A percentile compares a stretch with the other conserved stretches of the same genome.
phyloP scores from a whole-genome alignment of 805 yeast genomes.

The Saturnispora zaruensis region DNA sequence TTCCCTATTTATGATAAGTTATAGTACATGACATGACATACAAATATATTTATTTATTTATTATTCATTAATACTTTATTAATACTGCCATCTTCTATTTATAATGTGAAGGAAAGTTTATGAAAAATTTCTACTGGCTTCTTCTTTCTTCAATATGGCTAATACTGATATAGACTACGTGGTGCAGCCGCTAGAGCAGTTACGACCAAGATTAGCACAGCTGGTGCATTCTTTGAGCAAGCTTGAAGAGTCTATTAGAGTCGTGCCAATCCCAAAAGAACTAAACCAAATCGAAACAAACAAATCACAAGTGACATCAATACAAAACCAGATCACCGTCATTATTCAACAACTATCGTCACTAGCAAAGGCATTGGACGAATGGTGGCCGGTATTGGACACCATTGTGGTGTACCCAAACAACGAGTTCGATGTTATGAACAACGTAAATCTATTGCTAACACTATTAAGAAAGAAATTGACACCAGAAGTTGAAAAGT shows the following conservation, averaged over 20 bases:
- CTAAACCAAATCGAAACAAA: constrained; percentile 17
- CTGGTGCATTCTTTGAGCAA: constrained; percentile 51
- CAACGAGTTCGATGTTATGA: constrained; percentile 75
- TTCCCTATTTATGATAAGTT: constrained; percentile 8
- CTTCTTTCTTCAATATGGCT: not conserved
- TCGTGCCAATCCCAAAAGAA: constrained; percentile 26
- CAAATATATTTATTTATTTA: constrained; percentile 10
- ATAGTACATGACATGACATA: constrained; percentile 7
- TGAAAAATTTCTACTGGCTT: not conserved
- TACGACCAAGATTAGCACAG: constrained; percentile 54
- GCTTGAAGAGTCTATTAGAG: constrained; percentile 43
- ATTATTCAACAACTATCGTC: constrained; percentile 75
- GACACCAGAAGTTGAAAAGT: constrained; percentile 81
- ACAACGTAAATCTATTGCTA: constrained; percentile 73
- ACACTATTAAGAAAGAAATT: constrained; percentile 82
- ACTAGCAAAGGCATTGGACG: constrained; percentile 59
- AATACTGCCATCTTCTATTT: not conserved
- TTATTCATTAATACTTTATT: not conserved
- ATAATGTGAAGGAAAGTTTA: not conserved
- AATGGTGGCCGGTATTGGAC: constrained; percentile 48
- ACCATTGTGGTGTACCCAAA: constrained; percentile 76
- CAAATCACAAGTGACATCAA: constrained; percentile 43
- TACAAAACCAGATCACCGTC: constrained; percentile 80
- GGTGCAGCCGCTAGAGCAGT: constrained; percentile 37
- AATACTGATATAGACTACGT: constrained; percentile 1